Evolutionary conservation across 345 rosid genomes (phyloP).

Genomic region (Gossypium anomalum): DNA sequence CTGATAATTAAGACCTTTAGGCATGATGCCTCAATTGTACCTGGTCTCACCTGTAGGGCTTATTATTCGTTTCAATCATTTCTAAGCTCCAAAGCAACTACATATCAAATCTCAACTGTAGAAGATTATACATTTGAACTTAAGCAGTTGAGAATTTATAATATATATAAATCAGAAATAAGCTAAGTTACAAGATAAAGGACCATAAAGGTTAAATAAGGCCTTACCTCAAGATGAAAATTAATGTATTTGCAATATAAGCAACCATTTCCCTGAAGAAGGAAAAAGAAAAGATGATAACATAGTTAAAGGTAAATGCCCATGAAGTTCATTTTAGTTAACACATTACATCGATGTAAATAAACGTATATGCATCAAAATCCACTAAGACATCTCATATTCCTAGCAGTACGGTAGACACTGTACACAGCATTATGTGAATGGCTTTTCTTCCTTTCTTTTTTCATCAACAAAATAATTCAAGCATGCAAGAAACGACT

Average conservation of each 20-base stretch:
- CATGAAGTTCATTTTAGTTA: neutral
- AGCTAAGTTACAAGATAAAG: neutral
- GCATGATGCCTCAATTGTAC: neutral
- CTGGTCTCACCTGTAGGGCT: neutral
- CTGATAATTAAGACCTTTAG: neutral
- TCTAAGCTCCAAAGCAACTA: neutral
- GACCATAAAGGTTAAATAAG: neutral
- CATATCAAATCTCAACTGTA: neutral
- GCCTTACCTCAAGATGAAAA: constrained; percentile 86
- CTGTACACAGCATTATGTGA: neutral
- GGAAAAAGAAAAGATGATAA: neutral
- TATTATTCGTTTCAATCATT: neutral
- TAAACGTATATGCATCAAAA: neutral
- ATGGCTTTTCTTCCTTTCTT: neutral
- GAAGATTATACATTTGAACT: neutral
- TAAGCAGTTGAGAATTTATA: neutral
- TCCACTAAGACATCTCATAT: neutral
- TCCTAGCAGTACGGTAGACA: neutral
- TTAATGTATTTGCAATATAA: constrained; percentile 91
- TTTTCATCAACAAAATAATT: neutral
- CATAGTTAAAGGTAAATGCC: neutral
- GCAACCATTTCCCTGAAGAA: constrained; percentile 91
- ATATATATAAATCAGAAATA: neutral
- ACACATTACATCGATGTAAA: neutral
- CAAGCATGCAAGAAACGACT: neutral